These are phyloP conservation scores for Globisporangium iwayamae DNA, from an alignment of 352 stramenopile genomes.

Conservation along the genomic window DNA sequence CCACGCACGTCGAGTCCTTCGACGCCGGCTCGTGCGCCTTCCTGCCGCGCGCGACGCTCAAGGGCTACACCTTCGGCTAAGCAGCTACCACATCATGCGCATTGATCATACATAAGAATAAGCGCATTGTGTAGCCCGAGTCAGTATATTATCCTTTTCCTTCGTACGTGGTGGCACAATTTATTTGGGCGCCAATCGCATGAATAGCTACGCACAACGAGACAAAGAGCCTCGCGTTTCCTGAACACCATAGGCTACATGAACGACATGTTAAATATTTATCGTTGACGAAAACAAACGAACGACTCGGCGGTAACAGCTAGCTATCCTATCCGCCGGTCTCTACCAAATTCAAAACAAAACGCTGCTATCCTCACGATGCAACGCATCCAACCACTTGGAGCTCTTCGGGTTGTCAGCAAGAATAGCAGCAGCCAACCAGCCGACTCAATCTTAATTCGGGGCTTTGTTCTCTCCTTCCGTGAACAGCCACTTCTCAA, in stretches of 20 bases:
- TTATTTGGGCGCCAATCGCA: too few species aligned
- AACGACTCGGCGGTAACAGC: not conserved
- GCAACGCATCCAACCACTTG: not conserved
- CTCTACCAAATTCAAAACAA: not conserved
- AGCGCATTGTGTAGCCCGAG: not conserved
- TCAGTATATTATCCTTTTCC: not conserved
- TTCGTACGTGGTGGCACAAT: not conserved
- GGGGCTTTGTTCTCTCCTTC: slow-evolving; percentile 36
- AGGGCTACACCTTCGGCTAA: slow-evolving; percentile 36
- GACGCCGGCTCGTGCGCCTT: slow-evolving; percentile 27
- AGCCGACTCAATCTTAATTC: slow-evolving; percentile 8
- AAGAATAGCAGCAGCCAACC: not conserved
- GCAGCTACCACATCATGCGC: not conserved
- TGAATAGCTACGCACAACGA: too few species aligned
- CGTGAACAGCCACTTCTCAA: slow-evolving; percentile 61
- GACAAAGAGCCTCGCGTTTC: too few species aligned
- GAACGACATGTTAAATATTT: slow-evolving; percentile 5
- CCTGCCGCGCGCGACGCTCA: slow-evolving; percentile 31
- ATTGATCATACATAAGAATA: not conserved
- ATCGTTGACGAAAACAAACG: not conserved
- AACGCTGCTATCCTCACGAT: not conserved
- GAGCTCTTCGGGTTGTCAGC: not conserved
- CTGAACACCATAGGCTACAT: not conserved
- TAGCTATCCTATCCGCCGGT: not conserved
- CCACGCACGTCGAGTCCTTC: slow-evolving; percentile 44